These are phyloP conservation scores for Ustilago curta DNA, from an alignment of 1,284 basidiomycete species.

Conservation along the genomic window DNA sequence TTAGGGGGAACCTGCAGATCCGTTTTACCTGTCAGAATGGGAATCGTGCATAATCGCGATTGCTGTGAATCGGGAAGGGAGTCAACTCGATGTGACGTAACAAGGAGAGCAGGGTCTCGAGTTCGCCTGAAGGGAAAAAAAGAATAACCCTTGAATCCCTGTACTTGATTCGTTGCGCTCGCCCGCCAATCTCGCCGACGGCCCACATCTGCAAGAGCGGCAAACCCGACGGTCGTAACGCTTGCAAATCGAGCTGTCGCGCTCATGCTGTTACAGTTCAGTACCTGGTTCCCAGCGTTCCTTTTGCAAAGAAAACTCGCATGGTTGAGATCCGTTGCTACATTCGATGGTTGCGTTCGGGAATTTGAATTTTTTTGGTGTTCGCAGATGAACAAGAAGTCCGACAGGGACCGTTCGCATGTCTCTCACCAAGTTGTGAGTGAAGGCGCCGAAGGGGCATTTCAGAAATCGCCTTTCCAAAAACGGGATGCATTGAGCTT, in stretches of 20 bases:
- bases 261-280: no score
- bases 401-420: not conserved
- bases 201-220: not conserved
- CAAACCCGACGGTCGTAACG: no score
- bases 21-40: constrained; percentile 28
- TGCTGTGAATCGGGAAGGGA: not conserved
- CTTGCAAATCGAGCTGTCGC: no score
- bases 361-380: no score
- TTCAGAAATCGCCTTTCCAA: constrained; percentile 4
- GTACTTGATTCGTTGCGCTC: constrained; percentile 21
- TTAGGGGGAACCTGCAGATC: constrained; percentile 22
- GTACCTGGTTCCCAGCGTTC: no score
- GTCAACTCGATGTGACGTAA: not conserved
- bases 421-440: not conserved
- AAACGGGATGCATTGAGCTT: not conserved
- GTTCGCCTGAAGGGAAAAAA: not conserved
- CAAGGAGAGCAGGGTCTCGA: not conserved
- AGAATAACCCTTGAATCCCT: constrained; percentile 17
- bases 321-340: no score
- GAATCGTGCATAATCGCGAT: constrained; percentile 30
- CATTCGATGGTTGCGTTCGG: no score
- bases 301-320: no score
- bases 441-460: not conserved
- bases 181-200: constrained; percentile 24
- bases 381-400: no score